Evolutionary conservation across 768 basidiomycete genomes (phyloP).

Genomic region (Suillus plorans): DNA sequence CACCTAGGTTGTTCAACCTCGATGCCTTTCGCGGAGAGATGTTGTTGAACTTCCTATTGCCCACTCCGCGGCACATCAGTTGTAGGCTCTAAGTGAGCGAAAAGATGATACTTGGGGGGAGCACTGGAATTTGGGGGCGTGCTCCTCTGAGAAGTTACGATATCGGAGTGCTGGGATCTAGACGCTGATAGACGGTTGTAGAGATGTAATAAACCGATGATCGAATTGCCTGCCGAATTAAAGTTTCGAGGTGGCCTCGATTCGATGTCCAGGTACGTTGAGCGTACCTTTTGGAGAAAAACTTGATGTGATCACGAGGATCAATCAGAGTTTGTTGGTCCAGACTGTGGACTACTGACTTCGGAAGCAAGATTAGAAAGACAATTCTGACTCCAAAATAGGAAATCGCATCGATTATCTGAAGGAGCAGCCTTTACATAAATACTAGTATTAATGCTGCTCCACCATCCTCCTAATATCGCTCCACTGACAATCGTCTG

Average conservation of each 20-base stretch:
- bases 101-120: too few relatives aligned
- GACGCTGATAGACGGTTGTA: background rate
- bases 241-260: background rate
- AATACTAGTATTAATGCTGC: constrained; percentile 4
- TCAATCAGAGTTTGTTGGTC: background rate
- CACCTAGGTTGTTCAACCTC: background rate
- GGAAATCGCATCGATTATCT: constrained; percentile 31
- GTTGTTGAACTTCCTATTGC: too few relatives aligned
- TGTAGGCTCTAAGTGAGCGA: background rate
- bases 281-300: background rate
- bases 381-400: constrained; percentile 17
- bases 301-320: background rate
- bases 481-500: background rate
- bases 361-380: background rate
- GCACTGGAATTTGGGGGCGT: too few relatives aligned
- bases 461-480: constrained; percentile 12
- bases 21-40: background rate
- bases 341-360: background rate
- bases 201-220: background rate
- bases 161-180: background rate
- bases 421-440: constrained; percentile 7
- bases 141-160: background rate
- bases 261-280: background rate
- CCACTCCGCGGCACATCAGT: background rate
- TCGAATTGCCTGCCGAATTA: background rate